Evolutionary conservation across 2,329 filamentous ascomycete genomes (phyloP).

Genomic region (Allantophomopsis lycopodina): DNA sequence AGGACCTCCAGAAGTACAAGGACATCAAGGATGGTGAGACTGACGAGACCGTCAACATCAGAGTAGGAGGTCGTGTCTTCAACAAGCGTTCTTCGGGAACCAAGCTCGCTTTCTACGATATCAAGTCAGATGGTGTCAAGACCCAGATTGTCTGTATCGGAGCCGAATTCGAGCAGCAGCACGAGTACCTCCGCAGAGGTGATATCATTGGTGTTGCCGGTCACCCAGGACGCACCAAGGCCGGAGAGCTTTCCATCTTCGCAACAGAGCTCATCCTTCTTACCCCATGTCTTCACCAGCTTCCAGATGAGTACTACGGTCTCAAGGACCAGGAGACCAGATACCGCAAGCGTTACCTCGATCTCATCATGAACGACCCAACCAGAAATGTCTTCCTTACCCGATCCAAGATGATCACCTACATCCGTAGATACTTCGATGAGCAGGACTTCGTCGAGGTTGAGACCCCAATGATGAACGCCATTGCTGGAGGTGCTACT

Average conservation of each 20-base stretch:
- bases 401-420: slow-evolving; percentile 76
- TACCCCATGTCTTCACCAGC: slow-evolving; percentile 80
- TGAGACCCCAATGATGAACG: slow-evolving; percentile 95
- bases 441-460: slow-evolving; percentile 82
- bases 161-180: slow-evolving; percentile 68
- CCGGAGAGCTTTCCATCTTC: slow-evolving; percentile 90
- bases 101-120: slow-evolving; percentile 88
- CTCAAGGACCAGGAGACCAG: slow-evolving; percentile 93
- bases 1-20: slow-evolving; percentile 67
- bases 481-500: slow-evolving; percentile 88
- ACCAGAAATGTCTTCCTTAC: slow-evolving; percentile 75
- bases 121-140: slow-evolving; percentile 60
- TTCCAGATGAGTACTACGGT: slow-evolving; percentile 83
- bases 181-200: slow-evolving; percentile 77
- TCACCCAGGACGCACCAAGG: slow-evolving; percentile 72
- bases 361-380: slow-evolving; percentile 85
- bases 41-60: slow-evolving; percentile 60
- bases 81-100: slow-evolving; percentile 69
- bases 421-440: slow-evolving; percentile 82
- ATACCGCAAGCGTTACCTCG: slow-evolving; percentile 85
- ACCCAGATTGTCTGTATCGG: slow-evolving; percentile 87
- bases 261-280: slow-evolving; percentile 76
- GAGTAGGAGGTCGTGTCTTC: slow-evolving; percentile 78
- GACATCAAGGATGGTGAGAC: slow-evolving; percentile 81
- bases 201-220: slow-evolving; percentile 86